Evolutionary conservation across 176 grass and related monocot species (phyloP), one percentile per base, ranked within the genome.

Genomic region (Pharus latifolius): DNA sequence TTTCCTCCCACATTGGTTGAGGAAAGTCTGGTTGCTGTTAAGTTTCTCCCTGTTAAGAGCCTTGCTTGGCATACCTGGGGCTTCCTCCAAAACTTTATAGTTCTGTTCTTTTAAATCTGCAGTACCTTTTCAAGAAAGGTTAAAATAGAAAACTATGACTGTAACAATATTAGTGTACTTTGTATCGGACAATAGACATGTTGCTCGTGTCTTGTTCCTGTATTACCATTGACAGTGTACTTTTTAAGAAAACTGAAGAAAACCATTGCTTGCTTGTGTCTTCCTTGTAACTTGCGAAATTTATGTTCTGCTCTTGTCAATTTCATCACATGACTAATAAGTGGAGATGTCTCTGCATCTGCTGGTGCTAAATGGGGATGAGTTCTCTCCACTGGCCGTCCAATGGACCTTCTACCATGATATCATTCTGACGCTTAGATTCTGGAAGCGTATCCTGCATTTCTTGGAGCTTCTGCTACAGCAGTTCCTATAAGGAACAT

Each of bases 121-220:
- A 67, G 51, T 53, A 28, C 20, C 34, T 34, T 30, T 19, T 35
- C 43, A 47, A 49, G 12, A 48, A 62, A 2, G 43, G 49, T 22
- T 54, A 27, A 17, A 20, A 5, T 38, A 38, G 35, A 38, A 38
- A 9, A 38, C 35, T 38, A 38, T 13, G 42, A 48, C 14, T 74
- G 56, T 62, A 49, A 74, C 29, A 49, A 2, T 62, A 37, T 24
- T 74, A 49, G 19, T 15, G 11, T 47, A 28, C 8, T 49, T 14
- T 60, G 40, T 60, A 60, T 40, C 24, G 56, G 71, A 25, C 71
- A 32, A 9, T 32, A 46, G 6, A 32, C 30, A 3, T 59, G 70
- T 59, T 73, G 53, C 24, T 73, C 26, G n/a, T n/a, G n/a, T n/a
- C 26, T 30, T 72, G 24, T 71, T 56, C 17, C 10, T 73, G 67